Evolutionary conservation across 2,329 filamentous ascomycete species (phyloP).

Genomic region (Gaeumannomyces tritici): DNA sequence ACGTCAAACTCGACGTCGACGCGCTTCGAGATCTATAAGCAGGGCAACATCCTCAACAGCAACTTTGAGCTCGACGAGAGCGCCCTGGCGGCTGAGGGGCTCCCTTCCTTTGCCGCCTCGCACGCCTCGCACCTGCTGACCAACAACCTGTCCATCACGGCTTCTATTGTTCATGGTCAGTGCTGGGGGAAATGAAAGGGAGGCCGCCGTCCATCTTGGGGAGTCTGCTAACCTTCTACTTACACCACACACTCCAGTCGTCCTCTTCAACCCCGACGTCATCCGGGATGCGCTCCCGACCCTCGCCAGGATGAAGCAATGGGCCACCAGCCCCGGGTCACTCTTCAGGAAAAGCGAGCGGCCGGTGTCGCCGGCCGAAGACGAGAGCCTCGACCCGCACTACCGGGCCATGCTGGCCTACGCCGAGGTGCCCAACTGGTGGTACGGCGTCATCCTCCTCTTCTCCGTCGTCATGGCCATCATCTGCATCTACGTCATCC

Average conservation of each 20-base stretch:
- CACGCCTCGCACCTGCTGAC: slow-evolving; percentile 29
- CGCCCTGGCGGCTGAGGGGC: slow-evolving; percentile 22
- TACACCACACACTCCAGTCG: neutral
- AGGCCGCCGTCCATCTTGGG: too few relatives aligned
- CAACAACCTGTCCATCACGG: slow-evolving; percentile 33
- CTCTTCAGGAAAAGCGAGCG: slow-evolving; percentile 5
- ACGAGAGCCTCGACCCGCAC: slow-evolving; percentile 24
- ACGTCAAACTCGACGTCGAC: slow-evolving; percentile 22
- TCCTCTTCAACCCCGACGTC: slow-evolving; percentile 1
- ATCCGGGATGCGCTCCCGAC: neutral
- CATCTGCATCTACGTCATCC: slow-evolving; percentile 24
- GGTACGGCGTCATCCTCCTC: slow-evolving; percentile 26
- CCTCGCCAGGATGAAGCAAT: neutral
- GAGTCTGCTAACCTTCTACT: neutral
- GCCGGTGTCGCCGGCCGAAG: slow-evolving; percentile 9
- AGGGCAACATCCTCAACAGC: slow-evolving; percentile 28
- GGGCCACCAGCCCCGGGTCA: neutral
- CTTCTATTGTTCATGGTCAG: slow-evolving; percentile 27
- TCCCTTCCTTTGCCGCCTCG: slow-evolving; percentile 31
- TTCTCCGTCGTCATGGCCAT: slow-evolving; percentile 24
- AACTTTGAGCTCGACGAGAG: slow-evolving; percentile 24
- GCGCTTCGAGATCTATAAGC: slow-evolving; percentile 28
- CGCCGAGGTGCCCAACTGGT: slow-evolving; percentile 29
- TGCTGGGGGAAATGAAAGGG: neutral
- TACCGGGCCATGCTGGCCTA: slow-evolving; percentile 30